phyloP scores from a whole-genome alignment of 2,329 filamentous ascomycete genomes.

The Aspergillus latus region DNA sequence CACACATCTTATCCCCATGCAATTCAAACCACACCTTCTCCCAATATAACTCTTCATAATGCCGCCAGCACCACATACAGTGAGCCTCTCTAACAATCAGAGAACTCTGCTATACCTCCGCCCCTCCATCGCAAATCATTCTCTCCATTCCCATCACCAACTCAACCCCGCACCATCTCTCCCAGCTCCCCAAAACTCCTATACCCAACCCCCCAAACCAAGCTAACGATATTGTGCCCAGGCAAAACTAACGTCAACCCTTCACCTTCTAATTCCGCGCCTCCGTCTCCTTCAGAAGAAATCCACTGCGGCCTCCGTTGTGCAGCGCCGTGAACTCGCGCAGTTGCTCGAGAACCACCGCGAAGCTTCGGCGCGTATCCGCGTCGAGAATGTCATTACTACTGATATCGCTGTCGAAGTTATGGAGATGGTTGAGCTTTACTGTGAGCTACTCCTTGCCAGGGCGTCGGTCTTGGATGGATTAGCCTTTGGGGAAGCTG shows the following conservation, averaged over 20 bases:
- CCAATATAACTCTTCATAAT: conserved; percentile 23
- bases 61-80: conserved; percentile 38
- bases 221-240: conserved; percentile 16
- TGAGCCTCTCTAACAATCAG: conserved; percentile 16
- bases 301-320: conserved; percentile 85
- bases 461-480: conserved; percentile 81
- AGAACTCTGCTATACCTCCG: not conserved
- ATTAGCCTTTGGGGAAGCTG: conserved; percentile 40
- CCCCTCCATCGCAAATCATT: not conserved
- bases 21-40: not conserved
- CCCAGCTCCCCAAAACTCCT: not conserved
- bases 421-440: conserved; percentile 93
- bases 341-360: conserved; percentile 85
- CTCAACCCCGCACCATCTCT: not conserved
- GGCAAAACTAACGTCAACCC: conserved; percentile 46
- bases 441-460: conserved; percentile 90
- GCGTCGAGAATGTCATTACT: conserved; percentile 97
- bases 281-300: conserved; percentile 95
- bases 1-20: not conserved
- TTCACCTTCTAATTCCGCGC: conserved; percentile 46
- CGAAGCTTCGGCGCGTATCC: conserved; percentile 85
- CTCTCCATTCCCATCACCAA: not conserved
- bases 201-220: not conserved
- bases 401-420: conserved; percentile 91
- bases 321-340: conserved; percentile 84